Base-by-base conservation (phyloP, 2,329 filamentous ascomycete genomes). In the Corynespora cassiicola region DNA sequence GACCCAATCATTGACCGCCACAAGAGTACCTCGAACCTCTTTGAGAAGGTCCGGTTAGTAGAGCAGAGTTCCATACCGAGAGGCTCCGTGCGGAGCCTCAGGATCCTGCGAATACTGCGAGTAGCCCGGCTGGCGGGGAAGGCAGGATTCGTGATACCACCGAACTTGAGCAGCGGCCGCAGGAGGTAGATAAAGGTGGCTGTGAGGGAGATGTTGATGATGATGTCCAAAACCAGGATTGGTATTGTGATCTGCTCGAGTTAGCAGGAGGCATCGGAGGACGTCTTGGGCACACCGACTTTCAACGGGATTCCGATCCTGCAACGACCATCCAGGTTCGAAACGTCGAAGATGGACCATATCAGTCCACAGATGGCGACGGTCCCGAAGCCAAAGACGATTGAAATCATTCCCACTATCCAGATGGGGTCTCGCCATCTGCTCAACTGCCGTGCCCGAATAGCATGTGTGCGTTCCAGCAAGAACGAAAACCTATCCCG, bases 181-280 rank as follows among this genome's bases (percentile, higher is more conserved):
- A 73, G 45, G 4, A 72, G 60, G 19, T 61, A 59, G 27, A 71
- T 41, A 32, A 74, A 73, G 5, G 67, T 52, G 2, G 45, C 51
- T 1, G 71, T 73, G n/a, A 74, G 55, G n/a, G 58, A 50, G 6
- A 64, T 35, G 29, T 72, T 73, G 50, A 72, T 62, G 18, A 57
- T 7, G 10, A 70, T 50, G 36, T 73, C 70, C 45, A 65, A 72
- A 6, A 52, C 42, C 6, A 73, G 49, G 7, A 74, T 45, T 0
- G 69, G 58, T 11, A 71, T 53, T 0, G 63, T 63, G 7, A 67
- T n/a, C n/a, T n/a, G n/a, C n/a, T n/a, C n/a, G n/a, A n/a, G n/a
- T n/a, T n/a, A n/a, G n/a, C n/a, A n/a, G n/a, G n/a, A n/a, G n/a
- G n/a, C n/a, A n/a, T n/a, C n/a, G n/a, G n/a, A n/a, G n/a, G n/a